Evolutionary conservation across 805 yeast genomes (phyloP), one percentile per base, ranked within the genome.

Genomic region (Komagataella pseudopastoris): DNA sequence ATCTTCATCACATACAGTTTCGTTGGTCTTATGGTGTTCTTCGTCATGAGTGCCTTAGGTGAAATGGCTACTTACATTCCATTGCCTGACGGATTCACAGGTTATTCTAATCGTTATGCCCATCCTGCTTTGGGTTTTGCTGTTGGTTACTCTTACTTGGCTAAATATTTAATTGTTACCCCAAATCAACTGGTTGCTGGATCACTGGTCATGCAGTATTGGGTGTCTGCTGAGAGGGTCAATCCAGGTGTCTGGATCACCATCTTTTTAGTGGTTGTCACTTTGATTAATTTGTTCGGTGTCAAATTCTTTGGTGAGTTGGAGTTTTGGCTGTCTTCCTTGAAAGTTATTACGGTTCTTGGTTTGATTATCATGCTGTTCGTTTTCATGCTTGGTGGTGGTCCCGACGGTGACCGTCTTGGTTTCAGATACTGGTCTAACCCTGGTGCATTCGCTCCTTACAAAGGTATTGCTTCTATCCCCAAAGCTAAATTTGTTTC

Each of bases 351-450:
- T 45, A 79, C 85, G 6, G 77, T 81, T 69, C 56, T 80, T 46
- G 89, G 85, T n/a, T 70, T 85, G 49, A 83, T 86, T 53, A 54
- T 86, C 14, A 63, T 83, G 50, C 69, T 84, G 51, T 73, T 84
- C 56, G 67, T 81, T 53, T 76, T 85, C 54, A 82, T 84, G 68
- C 69, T 81, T 52, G 95, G 95, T 54, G 95, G 93, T 51, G 86
- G 81, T 24, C 90, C 91, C 56, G 72, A 73, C 46, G 83, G 81
- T 59, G 88, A 84, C 58, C 74, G 91, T 64, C 57, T 70, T 59
- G 67, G 70, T 6, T 69, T 69, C 56, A 62, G 66, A 51, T 72
- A 72, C 58, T 76, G 79, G 78, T 61, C 62, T 50, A 51, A 66
- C 47, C 71, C 72, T 2, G 75, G 75, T 18, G 69, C 75, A 1